Base-by-base conservation (phyloP, 371 early-diverging fungal species). In the Dentiscutata heterogama region DNA sequence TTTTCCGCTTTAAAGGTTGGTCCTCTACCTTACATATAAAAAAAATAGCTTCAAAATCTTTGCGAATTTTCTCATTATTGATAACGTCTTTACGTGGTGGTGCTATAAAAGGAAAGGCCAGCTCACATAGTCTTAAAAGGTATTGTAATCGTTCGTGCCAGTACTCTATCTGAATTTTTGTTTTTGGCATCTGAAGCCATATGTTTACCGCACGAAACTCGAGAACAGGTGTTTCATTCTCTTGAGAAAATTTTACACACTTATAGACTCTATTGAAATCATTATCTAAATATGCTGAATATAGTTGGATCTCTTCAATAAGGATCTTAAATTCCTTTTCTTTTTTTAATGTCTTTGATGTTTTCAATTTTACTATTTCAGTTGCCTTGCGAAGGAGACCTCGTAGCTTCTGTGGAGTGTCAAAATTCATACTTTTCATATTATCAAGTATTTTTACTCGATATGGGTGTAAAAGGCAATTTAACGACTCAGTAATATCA, bases 161-260 rank as follows among this genome's bases (percentile, higher is more conserved):
- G 25, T 67, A 65, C 25, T 67, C 51, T 25, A 78, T 63, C 39
- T 46, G 27, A 13, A 11, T 16, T 35, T 65, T 42, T 8, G 73
- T 7, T 42, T 42, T 42, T 2, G 27, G 20, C 10, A 67, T 50
- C 8, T 65, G 14, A 22, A 78, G 35, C 65, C 65, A 78, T 2
- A 78, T 29, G 7, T 8, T 29, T 67, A 78, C 11, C 14, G 79
- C 79, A 31, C 50, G 27, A 78, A 78, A 78, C 31, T 78, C 79
- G 18, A 2, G 7, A 14, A 54, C 54, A 13, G n/a, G 10, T 4
- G 65, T 54, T 51, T 67, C 20, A 14, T 29, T 29, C 7, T 8
- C 11, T 13, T 6, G 65, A 35, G 67, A 78, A n/a, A 31, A 20
- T 67, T 65, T 51, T 67, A 67, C 2, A 10, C 11, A 65, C 6